Conservation (phyloP, 1,284 basidiomycete genomes). For the Irpex lacteus region DNA sequence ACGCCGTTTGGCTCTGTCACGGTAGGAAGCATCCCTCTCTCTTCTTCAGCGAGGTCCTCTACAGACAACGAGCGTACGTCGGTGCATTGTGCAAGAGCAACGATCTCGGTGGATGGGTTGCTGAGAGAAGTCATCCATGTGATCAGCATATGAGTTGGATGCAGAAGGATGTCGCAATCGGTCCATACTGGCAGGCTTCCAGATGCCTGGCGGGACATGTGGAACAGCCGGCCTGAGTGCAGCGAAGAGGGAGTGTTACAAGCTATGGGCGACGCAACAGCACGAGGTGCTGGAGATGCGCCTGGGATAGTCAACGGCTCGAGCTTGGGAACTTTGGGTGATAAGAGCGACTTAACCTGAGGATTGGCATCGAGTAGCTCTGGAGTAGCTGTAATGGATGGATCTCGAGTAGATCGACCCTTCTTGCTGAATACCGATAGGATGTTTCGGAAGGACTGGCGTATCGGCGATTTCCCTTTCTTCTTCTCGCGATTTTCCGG, state of each 20-base stretch:
- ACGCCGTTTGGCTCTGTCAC: conserved; percentile 36
- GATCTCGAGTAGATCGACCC: conserved; percentile 19
- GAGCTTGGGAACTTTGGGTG: not conserved
- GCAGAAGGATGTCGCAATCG: conserved; percentile 48
- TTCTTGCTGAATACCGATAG: conserved; percentile 63
- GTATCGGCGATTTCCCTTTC: conserved; percentile 48
- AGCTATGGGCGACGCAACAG: conserved; percentile 11
- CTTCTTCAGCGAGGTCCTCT: conserved; percentile 40
- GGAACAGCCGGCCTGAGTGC: conserved; percentile 43
- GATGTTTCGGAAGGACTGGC: conserved; percentile 64
- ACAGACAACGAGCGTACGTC: conserved; percentile 59
- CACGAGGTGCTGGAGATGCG: not conserved
- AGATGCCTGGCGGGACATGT: conserved; percentile 39
- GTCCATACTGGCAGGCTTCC: conserved; percentile 47
- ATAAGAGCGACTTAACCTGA: not conserved
- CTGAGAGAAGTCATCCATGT: conserved; percentile 44
- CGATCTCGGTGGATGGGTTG: conserved; percentile 41
- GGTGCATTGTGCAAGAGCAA: conserved; percentile 50
- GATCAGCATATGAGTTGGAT: conserved; percentile 44
- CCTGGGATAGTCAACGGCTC: conserved; percentile 3
- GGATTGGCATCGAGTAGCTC: not conserved
- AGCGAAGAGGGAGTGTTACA: conserved; percentile 31
- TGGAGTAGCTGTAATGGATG: not conserved
- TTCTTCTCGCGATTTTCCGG: conserved; percentile 16
- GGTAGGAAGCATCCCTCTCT: conserved; percentile 37